Conservation (phyloP, 2,329 filamentous ascomycete species). For the Talaromyces sp. region DNA sequence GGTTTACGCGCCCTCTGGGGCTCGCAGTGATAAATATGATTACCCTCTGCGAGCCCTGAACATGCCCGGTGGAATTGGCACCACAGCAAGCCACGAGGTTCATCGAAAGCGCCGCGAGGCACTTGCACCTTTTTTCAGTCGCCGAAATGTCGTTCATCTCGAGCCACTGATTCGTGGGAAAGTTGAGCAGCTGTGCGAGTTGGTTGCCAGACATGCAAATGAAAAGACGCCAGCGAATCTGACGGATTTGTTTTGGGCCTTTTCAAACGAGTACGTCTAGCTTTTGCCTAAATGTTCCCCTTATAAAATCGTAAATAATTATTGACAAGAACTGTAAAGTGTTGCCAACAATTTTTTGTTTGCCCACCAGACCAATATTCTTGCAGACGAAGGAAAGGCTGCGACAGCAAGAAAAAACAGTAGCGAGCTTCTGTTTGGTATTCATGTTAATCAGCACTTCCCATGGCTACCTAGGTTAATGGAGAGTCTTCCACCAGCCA, state of each 20-base stretch:
- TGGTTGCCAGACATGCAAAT: constrained; percentile 5
- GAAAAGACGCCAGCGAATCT: constrained; percentile 15
- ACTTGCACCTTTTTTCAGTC: constrained; percentile 27
- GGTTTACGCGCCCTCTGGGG: constrained; percentile 20
- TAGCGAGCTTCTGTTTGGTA: constrained; percentile 20
- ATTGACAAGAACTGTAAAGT: constrained; percentile 10
- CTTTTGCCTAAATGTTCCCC: background rate
- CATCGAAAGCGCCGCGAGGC: constrained; percentile 25
- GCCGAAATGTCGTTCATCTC: constrained; percentile 19
- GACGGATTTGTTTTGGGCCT: constrained; percentile 24
- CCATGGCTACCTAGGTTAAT: constrained; percentile 21
- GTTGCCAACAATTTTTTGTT: constrained; percentile 26
- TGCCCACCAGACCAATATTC: constrained; percentile 18
- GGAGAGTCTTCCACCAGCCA: constrained; percentile 15
- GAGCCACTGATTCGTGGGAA: constrained; percentile 21
- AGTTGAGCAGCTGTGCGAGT: constrained; percentile 15
- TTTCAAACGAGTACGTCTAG: constrained; percentile 20
- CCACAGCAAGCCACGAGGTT: constrained; percentile 20
- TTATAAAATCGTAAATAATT: background rate
- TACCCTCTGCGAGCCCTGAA: constrained; percentile 18
- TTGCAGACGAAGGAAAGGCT: constrained; percentile 19
- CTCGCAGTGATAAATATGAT: constrained; percentile 20
- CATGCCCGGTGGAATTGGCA: constrained; percentile 21
- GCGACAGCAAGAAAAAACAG: constrained; percentile 22
- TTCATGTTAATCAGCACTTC: constrained; percentile 28